A percentile compares a stretch with the other conserved stretches of the same genome.
These are phyloP conservation scores for Euphrasia confusa DNA, from an alignment of 257 asterid genomes.

Conservation along the genomic window DNA sequence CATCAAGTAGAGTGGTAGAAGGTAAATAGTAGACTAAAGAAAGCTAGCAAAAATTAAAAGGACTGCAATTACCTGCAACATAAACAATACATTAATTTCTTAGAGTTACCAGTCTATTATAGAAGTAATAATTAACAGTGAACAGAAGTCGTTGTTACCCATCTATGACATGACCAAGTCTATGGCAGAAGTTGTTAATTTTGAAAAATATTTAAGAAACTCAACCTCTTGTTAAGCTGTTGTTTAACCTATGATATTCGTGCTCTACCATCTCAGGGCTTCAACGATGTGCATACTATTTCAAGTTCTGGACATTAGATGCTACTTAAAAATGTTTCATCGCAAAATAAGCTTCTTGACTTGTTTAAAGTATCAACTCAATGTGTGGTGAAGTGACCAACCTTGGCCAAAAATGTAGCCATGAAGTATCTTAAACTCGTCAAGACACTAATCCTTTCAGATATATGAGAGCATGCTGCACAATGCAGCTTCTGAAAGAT, in stretches of 20 bases:
- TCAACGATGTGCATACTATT: not conserved
- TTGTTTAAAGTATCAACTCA: constrained; percentile 2
- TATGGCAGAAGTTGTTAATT: not conserved
- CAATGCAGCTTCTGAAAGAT: constrained; percentile 51
- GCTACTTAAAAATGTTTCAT: not conserved
- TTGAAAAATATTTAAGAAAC: not conserved
- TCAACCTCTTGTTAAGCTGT: not conserved
- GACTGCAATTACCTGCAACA: too few relatives aligned
- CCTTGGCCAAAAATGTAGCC: constrained; percentile 94
- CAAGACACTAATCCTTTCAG: constrained; percentile 77
- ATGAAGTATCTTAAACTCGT: constrained; percentile 64
- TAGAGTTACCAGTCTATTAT: too few relatives aligned
- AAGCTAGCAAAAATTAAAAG: too few relatives aligned
- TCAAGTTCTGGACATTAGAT: constrained; percentile 6
- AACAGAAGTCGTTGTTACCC: not conserved
- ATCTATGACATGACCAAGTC: not conserved
- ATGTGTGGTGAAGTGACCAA: constrained; percentile 20
- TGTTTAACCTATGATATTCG: constrained; percentile 5
- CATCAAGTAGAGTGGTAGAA: too few relatives aligned
- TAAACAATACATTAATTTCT: too few relatives aligned
- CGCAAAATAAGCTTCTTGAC: not conserved
- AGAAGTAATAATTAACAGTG: not conserved
- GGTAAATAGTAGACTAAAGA: too few relatives aligned
- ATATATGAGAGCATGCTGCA: constrained; percentile 76
- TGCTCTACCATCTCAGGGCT: constrained; percentile 6